Conservation (phyloP, 2,329 filamentous ascomycete genomes). For the Beauveria scarabaeidicola region DNA sequence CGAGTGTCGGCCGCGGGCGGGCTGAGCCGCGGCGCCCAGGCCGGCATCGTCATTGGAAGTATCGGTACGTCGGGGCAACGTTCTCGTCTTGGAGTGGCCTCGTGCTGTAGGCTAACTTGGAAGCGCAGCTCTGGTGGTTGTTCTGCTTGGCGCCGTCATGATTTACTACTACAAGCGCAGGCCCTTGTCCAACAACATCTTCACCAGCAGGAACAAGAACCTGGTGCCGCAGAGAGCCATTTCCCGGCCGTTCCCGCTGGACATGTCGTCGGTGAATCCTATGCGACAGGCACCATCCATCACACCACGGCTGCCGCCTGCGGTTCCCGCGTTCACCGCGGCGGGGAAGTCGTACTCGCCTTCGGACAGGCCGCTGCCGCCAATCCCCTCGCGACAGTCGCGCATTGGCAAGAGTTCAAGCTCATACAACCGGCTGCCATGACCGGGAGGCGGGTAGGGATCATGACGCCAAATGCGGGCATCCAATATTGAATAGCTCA, state of each 20-base stretch:
- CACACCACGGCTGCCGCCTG: background rate
- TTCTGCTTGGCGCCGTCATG: background rate
- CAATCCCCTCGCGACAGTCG: background rate
- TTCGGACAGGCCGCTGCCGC: constrained; percentile 1
- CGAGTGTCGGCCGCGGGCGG: background rate
- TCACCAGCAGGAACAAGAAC: background rate
- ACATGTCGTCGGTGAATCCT: background rate
- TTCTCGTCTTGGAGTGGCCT: too few species aligned
- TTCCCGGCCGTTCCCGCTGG: background rate
- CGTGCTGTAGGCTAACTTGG: background rate
- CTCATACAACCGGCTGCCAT: background rate
- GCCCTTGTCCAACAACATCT: background rate
- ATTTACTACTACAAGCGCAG: constrained; percentile 7
- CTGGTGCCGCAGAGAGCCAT: background rate
- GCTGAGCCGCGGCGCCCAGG: constrained; percentile 2
- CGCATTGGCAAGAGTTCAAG: background rate
- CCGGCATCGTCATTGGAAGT: constrained; percentile 4
- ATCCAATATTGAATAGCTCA: background rate
- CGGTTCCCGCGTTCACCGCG: background rate
- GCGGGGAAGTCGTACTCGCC: background rate
- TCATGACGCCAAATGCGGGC: too few species aligned
- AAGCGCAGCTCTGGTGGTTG: background rate
- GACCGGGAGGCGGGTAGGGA: background rate
- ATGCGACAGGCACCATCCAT: background rate
- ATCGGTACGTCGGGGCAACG: background rate